These are phyloP conservation scores for Rosa rugosa DNA, from an alignment of 306 rosid genomes.

Conservation along the genomic window DNA sequence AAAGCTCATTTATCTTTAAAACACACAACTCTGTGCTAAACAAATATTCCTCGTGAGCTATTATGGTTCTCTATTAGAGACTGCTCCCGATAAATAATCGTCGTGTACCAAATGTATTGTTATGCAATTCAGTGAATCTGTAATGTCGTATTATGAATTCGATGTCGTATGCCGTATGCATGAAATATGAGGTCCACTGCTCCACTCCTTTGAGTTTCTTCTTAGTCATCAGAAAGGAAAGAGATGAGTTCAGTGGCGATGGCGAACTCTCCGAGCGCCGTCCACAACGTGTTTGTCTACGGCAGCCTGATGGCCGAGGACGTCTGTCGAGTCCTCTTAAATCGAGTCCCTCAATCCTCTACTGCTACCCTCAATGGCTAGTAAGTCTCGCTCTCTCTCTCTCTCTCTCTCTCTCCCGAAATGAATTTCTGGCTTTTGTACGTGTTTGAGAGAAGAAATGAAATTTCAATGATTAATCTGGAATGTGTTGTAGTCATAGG, in stretches of 20 bases:
- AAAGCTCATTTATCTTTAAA: background rate
- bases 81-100: no score
- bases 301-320: constrained; percentile 85
- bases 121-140: background rate
- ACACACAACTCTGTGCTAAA: background rate
- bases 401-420: no score
- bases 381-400: constrained; percentile 27
- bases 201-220: background rate
- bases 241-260: constrained; percentile 26
- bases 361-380: constrained; percentile 54
- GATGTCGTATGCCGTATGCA: background rate
- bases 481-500: constrained; percentile 53
- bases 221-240: background rate
- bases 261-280: constrained; percentile 17
- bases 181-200: no score
- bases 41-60: background rate
- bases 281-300: constrained; percentile 80
- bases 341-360: constrained; percentile 63
- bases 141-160: no score
- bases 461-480: background rate
- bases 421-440: background rate
- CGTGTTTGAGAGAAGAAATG: background rate
- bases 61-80: no score
- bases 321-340: constrained; percentile 59
- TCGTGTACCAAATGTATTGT: no score